These are phyloP conservation scores for Groenewaldozyma salmanticensis DNA, from an alignment of 805 yeast species.

Conservation along the genomic window DNA sequence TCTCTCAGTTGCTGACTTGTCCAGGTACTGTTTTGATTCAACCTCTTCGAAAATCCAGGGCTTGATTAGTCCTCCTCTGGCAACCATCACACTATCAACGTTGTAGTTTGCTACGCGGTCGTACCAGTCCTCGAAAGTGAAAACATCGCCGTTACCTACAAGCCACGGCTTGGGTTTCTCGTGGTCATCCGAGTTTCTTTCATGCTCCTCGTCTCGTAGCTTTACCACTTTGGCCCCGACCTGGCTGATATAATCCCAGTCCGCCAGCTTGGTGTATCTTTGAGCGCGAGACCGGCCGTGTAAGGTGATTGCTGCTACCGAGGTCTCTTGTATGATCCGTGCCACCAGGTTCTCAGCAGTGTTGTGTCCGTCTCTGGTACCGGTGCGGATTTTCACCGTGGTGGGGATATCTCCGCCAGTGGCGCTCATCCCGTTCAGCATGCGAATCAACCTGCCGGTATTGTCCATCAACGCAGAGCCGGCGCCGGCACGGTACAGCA, in stretches of 20 bases:
- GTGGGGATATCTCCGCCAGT: constrained; percentile 86
- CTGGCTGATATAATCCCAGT: constrained; percentile 80
- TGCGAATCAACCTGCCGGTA: constrained; percentile 69
- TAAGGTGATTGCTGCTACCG: constrained; percentile 81
- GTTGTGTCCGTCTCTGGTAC: constrained; percentile 74
- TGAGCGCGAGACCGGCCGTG: constrained; percentile 98
- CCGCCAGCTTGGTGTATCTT: constrained; percentile 81
- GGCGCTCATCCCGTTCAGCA: constrained; percentile 80
- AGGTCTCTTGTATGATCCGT: constrained; percentile 66
- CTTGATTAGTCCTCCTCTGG: constrained; percentile 93
- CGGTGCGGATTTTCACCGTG: constrained; percentile 87
- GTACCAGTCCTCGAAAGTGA: constrained; percentile 82
- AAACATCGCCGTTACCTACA: constrained; percentile 92
- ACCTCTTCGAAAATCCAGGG: constrained; percentile 99
- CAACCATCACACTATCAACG: constrained; percentile 93
- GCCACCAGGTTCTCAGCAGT: constrained; percentile 73
- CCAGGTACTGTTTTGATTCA: constrained; percentile 79
- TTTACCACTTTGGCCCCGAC: constrained; percentile 56
- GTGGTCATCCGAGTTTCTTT: constrained; percentile 47
- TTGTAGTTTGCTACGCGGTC: constrained; percentile 53
- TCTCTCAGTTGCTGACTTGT: constrained; percentile 84
- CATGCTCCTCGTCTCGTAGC: constrained; percentile 28
- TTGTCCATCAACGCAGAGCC: constrained; percentile 91
- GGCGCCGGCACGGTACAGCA: constrained; percentile 88
- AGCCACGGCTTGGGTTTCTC: constrained; percentile 53